phyloP scores from a whole-genome alignment of 1,284 basidiomycete genomes.

The Ceratobasidium sp. region DNA sequence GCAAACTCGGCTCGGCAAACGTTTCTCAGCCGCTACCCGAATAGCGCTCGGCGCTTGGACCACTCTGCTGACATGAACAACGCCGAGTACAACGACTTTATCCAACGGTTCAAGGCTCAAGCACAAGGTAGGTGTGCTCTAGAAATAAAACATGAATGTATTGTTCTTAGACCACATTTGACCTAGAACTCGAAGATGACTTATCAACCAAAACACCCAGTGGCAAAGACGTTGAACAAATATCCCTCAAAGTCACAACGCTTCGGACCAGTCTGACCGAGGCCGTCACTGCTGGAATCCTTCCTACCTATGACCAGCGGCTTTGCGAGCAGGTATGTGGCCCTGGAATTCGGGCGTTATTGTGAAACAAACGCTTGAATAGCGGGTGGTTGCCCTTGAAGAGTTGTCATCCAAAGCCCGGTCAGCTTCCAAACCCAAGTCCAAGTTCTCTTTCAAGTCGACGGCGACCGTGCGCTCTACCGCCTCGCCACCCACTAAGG shows the following conservation, averaged over 20 bases:
- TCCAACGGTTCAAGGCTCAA: constrained; percentile 16
- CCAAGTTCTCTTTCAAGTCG: constrained; percentile 38
- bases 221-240: constrained; percentile 16
- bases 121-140: background rate
- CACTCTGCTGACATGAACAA: constrained; percentile 1
- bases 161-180: background rate
- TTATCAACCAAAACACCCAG: background rate
- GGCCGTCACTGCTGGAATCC: constrained; percentile 8
- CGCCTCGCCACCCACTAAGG: background rate
- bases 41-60: constrained; percentile 19
- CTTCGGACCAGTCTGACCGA: constrained; percentile 30
- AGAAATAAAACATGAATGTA: background rate
- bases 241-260: constrained; percentile 5
- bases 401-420: constrained; percentile 15
- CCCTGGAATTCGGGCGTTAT: background rate
- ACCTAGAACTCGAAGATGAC: constrained; percentile 23
- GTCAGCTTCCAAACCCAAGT: constrained; percentile 25
- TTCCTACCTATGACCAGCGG: constrained; percentile 32
- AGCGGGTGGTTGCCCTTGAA: constrained; percentile 25
- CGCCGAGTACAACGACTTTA: constrained; percentile 30
- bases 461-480: background rate
- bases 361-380: background rate
- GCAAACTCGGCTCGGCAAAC: constrained; percentile 20
- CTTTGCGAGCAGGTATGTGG: constrained; percentile 30
- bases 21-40: constrained; percentile 3